A percentile compares a stretch with the other conserved stretches of the same genome.
phyloP scores from a whole-genome alignment of 2,329 filamentous ascomycete species.

The Aspergillus sp. region DNA sequence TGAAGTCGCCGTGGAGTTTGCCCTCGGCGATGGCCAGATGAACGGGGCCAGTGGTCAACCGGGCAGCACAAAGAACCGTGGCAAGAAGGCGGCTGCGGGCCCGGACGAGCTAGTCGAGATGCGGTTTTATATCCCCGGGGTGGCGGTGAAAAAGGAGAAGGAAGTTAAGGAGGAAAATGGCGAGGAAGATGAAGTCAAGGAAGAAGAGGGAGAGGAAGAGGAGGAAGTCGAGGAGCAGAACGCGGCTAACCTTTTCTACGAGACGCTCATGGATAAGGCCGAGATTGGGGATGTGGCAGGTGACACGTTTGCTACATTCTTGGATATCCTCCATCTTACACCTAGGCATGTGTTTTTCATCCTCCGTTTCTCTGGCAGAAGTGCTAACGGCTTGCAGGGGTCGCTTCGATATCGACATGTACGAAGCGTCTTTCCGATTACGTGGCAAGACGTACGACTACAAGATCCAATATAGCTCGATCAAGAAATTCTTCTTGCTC shows the following conservation, averaged over 20 bases:
- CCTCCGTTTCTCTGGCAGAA: conserved; percentile 4
- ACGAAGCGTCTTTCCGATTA: conserved; percentile 91
- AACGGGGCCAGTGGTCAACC: conserved; percentile 66
- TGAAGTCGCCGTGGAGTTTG: conserved; percentile 92
- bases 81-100: conserved; percentile 81
- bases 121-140: conserved; percentile 96
- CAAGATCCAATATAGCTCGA: conserved; percentile 96
- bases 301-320: conserved; percentile 93
- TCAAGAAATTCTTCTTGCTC: conserved; percentile 98
- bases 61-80: conserved; percentile 61
- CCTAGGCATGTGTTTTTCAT: conserved; percentile 55
- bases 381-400: conserved; percentile 54
- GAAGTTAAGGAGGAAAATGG: conserved; percentile 51
- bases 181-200: conserved; percentile 56
- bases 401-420: conserved; percentile 99
- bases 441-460: conserved; percentile 99
- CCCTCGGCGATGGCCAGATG: conserved; percentile 63
- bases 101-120: conserved; percentile 95
- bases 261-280: conserved; percentile 94
- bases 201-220: conserved; percentile 62
- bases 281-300: conserved; percentile 99
- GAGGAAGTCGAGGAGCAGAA: conserved; percentile 77
- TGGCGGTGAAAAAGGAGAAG: conserved; percentile 64
- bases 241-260: conserved; percentile 94
- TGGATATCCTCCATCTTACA: conserved; percentile 93